Evolutionary conservation across 139 green algal species (phyloP).

Genomic region (Gonium pectorale): DNA sequence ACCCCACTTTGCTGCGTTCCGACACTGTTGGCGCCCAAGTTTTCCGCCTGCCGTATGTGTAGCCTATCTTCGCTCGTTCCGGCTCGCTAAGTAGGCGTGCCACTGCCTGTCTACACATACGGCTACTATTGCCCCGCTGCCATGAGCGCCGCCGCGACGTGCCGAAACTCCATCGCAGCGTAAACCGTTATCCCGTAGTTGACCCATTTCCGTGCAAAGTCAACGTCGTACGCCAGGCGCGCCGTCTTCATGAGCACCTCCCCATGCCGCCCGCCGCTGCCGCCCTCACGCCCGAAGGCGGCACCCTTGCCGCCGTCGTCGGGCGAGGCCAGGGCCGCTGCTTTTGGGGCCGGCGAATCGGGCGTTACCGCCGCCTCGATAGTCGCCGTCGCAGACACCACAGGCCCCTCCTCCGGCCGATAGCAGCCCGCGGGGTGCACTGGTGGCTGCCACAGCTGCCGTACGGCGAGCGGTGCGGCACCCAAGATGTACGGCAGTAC

Average conservation of each 20-base stretch:
- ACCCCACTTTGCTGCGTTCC: too few relatives aligned
- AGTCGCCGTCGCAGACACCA: background rate
- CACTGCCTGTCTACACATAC: too few relatives aligned
- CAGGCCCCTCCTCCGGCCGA: background rate
- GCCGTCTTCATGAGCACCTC: constrained; percentile 31
- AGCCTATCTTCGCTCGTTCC: too few relatives aligned
- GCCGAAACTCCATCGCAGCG: background rate
- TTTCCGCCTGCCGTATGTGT: too few relatives aligned
- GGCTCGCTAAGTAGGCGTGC: too few relatives aligned
- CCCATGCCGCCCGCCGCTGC: background rate
- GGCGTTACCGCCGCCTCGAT: too few relatives aligned
- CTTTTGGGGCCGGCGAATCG: too few relatives aligned
- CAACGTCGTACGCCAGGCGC: constrained; percentile 20
- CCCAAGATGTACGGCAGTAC: constrained; percentile 18
- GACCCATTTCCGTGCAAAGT: constrained; percentile 19
- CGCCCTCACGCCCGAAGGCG: background rate
- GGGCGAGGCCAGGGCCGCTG: background rate
- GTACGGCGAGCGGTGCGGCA: background rate
- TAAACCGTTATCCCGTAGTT: constrained; percentile 32
- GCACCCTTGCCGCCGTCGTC: background rate
- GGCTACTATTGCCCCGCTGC: background rate
- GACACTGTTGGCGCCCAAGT: too few relatives aligned
- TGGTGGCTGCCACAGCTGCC: constrained; percentile 16
- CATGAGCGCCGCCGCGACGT: background rate
- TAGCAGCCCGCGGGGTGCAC: constrained; percentile 29